phyloP scores from a whole-genome alignment of 139 green algal species.

The Chlamydomonas schloesseri region DNA sequence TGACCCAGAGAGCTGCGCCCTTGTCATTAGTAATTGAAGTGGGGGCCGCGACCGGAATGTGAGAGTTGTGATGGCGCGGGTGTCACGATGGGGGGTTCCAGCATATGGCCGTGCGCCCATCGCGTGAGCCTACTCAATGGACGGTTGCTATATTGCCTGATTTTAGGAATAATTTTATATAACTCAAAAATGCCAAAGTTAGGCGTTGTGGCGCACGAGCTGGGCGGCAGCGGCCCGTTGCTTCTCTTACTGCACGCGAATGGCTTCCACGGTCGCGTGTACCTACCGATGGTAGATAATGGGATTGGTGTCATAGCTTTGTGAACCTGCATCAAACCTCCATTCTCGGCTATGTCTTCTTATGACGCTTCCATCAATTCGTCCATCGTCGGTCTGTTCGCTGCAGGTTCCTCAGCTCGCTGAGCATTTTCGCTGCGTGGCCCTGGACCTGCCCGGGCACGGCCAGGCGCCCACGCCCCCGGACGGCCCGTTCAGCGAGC shows the following conservation, averaged over 20 bases:
- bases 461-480: conserved; percentile 13
- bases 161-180: too few species aligned
- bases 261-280: conserved; percentile 39
- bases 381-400: too few species aligned
- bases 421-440: conserved; percentile 42
- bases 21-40: too few species aligned
- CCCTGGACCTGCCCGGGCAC: conserved; percentile 46
- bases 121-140: too few species aligned
- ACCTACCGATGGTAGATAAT: conserved; percentile 26
- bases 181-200: background rate
- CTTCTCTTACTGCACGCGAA: conserved; percentile 57
- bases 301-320: background rate
- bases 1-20: too few species aligned
- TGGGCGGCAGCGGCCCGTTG: conserved; percentile 40
- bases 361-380: background rate
- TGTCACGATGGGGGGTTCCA: too few species aligned
- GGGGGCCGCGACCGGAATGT: too few species aligned
- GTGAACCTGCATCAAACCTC: too few species aligned
- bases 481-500: background rate
- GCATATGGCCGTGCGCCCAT: too few species aligned
- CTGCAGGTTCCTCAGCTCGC: conserved; percentile 23
- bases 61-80: too few species aligned
- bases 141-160: too few species aligned
- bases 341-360: too few species aligned
- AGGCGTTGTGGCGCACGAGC: background rate